Conservation (phyloP, 2,329 filamentous ascomycete genomes). For the Exophiala sp. region DNA sequence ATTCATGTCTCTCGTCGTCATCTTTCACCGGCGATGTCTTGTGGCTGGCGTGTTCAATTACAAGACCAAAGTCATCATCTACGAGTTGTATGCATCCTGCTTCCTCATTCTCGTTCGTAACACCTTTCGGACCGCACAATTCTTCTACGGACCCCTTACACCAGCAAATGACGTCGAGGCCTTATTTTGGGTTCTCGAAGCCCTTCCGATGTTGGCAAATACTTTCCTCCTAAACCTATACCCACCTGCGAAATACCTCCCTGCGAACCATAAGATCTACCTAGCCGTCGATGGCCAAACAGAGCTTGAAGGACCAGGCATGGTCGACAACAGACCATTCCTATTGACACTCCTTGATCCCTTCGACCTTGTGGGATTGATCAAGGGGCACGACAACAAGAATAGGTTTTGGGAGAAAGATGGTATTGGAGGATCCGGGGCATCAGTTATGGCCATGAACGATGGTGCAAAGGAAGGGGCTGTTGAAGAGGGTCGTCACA, state of each 20-base stretch:
- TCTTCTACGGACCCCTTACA: constrained; percentile 36
- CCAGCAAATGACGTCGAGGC: constrained; percentile 43
- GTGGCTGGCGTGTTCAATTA: constrained; percentile 39
- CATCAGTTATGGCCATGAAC: not conserved
- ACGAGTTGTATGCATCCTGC: constrained; percentile 38
- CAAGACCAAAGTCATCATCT: constrained; percentile 44
- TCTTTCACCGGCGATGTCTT: constrained; percentile 46
- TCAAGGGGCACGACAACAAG: constrained; percentile 36
- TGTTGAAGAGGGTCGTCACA: not conserved
- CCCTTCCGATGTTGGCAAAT: constrained; percentile 50
- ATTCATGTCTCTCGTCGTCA: constrained; percentile 47
- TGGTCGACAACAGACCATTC: constrained; percentile 46
- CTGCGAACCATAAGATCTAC: constrained; percentile 50
- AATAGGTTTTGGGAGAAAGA: constrained; percentile 40
- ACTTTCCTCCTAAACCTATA: constrained; percentile 51
- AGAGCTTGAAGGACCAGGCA: constrained; percentile 50
- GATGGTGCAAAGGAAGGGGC: not conserved
- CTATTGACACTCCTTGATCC: constrained; percentile 43
- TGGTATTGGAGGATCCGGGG: constrained; percentile 23
- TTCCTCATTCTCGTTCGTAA: constrained; percentile 44
- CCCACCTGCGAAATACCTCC: constrained; percentile 51
- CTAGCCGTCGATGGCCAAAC: constrained; percentile 51
- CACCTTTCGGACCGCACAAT: constrained; percentile 54
- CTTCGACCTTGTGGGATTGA: constrained; percentile 40
- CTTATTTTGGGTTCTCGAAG: constrained; percentile 56